Conservation (phyloP, 2,329 filamentous ascomycete species). For the Bipolaris victoriae region DNA sequence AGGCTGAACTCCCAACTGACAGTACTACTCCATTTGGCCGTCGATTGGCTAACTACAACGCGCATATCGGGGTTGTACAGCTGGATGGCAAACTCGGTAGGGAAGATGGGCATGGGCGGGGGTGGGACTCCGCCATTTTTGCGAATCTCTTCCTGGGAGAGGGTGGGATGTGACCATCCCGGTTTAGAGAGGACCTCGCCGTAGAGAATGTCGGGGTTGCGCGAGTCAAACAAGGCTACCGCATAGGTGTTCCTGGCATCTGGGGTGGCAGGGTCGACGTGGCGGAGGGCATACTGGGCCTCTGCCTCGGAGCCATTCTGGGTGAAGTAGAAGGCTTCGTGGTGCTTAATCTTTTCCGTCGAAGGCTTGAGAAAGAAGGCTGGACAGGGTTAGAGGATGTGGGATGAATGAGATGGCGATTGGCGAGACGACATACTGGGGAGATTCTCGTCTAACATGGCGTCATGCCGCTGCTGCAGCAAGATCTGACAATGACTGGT, state of each 20-base stretch:
- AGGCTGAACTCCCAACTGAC: slow-evolving; percentile 92
- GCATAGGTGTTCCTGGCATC: slow-evolving; percentile 83
- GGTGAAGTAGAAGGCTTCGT: slow-evolving; percentile 62
- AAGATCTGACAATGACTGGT: not conserved
- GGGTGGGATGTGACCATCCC: slow-evolving; percentile 81
- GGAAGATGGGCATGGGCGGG: slow-evolving; percentile 73
- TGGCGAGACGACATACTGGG: slow-evolving; percentile 60
- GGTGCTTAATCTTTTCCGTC: slow-evolving; percentile 57
- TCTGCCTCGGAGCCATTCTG: slow-evolving; percentile 81
- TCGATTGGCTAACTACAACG: slow-evolving; percentile 71
- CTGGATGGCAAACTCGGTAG: slow-evolving; percentile 79
- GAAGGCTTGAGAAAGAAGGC: slow-evolving; percentile 66
- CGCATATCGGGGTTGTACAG: slow-evolving; percentile 94
- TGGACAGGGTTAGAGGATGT: slow-evolving; percentile 41
- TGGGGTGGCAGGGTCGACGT: slow-evolving; percentile 72
- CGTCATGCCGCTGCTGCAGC: slow-evolving; percentile 23
- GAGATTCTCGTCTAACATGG: slow-evolving; percentile 93
- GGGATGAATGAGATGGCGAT: not conserved
- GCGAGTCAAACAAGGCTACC: slow-evolving; percentile 81
- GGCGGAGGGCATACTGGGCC: slow-evolving; percentile 80
- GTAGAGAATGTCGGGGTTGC: slow-evolving; percentile 80
- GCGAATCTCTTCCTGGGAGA: slow-evolving; percentile 81
- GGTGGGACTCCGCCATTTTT: slow-evolving; percentile 69
- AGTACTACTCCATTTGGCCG: slow-evolving; percentile 78
- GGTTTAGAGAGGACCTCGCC: slow-evolving; percentile 85